phyloP scores from a whole-genome alignment of 441 rosid species.

The Pelargonium cotyledonis region DNA sequence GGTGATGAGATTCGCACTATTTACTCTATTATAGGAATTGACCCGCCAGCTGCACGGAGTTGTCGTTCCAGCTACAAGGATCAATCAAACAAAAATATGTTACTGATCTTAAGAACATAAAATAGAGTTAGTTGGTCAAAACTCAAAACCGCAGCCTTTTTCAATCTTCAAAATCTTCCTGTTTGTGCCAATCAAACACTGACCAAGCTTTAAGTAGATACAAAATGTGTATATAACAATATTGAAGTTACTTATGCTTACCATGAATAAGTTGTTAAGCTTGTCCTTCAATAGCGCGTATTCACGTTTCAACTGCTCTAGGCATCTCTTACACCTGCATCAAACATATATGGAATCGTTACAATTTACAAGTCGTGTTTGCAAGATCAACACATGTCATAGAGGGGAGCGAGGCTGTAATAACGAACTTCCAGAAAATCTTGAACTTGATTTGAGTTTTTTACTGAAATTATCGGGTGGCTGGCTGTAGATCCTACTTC shows the following conservation, averaged over 20 bases:
- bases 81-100: not conserved
- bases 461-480: no score
- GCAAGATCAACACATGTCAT: no score
- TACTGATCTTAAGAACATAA: not conserved
- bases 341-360: not conserved
- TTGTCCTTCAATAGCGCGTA: conserved; percentile 43
- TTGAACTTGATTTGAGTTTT: no score
- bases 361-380: no score
- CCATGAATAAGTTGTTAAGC: conserved; percentile 56
- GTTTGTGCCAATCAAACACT: not conserved
- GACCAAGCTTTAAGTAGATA: not conserved
- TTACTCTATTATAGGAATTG: conserved; percentile 3
- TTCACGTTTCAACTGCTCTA: conserved; percentile 53
- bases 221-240: no score
- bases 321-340: conserved; percentile 47
- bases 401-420: no score
- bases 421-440: no score
- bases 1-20: not conserved
- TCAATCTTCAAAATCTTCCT: no score
- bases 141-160: no score
- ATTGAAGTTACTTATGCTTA: conserved; percentile 15
- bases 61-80: conserved; percentile 4
- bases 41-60: conserved; percentile 7
- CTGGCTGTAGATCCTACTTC: no score
- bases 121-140: no score